phyloP scores from a whole-genome alignment of 2,329 filamentous ascomycete genomes.

The Zopfia rhizophila region DNA sequence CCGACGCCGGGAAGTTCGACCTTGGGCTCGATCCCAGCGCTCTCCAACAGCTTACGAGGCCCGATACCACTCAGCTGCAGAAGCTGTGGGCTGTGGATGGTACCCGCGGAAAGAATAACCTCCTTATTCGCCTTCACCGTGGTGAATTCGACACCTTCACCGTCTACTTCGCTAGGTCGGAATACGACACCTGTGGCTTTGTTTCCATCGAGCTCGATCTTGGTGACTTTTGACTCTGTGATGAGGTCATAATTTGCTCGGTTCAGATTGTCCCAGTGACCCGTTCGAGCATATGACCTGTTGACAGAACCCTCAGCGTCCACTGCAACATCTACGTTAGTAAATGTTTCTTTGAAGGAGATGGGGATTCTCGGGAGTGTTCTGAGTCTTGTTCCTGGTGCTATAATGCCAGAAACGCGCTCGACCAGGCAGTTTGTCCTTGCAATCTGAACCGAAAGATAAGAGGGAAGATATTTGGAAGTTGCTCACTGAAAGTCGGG shows the following conservation, averaged over 20 bases:
- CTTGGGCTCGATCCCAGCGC: conserved; percentile 13
- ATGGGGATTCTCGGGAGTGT: too few relatives aligned
- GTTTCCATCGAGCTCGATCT: conserved; percentile 6
- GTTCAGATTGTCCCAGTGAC: conserved; percentile 17
- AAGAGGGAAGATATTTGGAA: too few relatives aligned
- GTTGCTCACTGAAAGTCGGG: conserved; percentile 1
- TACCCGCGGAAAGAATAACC: conserved; percentile 60
- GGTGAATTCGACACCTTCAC: background rate
- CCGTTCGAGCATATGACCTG: conserved; percentile 21
- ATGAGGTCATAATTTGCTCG: conserved; percentile 24
- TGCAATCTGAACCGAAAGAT: too few relatives aligned
- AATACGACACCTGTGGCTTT: conserved; percentile 2
- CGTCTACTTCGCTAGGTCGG: too few relatives aligned
- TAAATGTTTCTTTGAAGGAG: too few relatives aligned
- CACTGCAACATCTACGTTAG: too few relatives aligned
- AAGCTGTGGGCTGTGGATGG: conserved; percentile 67
- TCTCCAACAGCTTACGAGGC: conserved; percentile 19
- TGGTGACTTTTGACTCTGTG: conserved; percentile 12
- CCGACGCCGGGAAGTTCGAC: conserved; percentile 25
- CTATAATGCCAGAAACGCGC: too few relatives aligned
- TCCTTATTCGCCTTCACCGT: conserved; percentile 13
- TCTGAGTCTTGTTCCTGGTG: too few relatives aligned
- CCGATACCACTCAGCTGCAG: conserved; percentile 71
- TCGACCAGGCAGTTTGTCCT: too few relatives aligned
- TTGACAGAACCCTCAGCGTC: conserved; percentile 4